Conservation (phyloP, 257 asterid genomes). For the Echium plantagineum region DNA sequence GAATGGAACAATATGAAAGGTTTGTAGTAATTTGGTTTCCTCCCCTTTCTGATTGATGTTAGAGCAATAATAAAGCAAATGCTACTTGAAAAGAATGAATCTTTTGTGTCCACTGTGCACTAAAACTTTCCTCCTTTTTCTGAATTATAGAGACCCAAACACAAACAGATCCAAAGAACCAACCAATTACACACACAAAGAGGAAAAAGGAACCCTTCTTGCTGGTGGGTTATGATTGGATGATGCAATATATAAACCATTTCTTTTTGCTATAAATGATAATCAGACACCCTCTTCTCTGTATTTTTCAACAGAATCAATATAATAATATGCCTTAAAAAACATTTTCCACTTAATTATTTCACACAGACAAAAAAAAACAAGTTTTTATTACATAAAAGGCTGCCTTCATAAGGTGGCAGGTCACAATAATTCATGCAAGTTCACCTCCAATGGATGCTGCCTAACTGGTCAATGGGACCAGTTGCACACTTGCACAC, state of each 20-base stretch:
- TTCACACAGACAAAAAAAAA: too few species aligned
- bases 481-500: conserved; percentile 1
- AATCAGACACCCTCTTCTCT: too few species aligned
- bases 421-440: conserved; percentile 23
- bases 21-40: conserved; percentile 32
- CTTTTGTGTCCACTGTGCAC: conserved; percentile 5
- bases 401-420: conserved; percentile 12
- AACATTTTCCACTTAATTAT: too few species aligned
- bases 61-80: conserved; percentile 24
- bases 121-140: not conserved
- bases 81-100: conserved; percentile 34
- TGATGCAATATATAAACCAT: conserved; percentile 1
- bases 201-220: conserved; percentile 2
- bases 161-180: conserved; percentile 22
- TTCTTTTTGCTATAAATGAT: too few species aligned
- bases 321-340: too few species aligned
- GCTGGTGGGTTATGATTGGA: conserved; percentile 78
- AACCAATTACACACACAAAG: conserved; percentile 17
- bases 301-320: not conserved
- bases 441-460: conserved; percentile 11
- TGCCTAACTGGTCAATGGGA: conserved; percentile 30
- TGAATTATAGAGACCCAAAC: not conserved
- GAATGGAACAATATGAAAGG: conserved; percentile 30
- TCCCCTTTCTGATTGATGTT: conserved; percentile 22
- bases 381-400: too few species aligned